Conservation (phyloP, 495 filamentous ascomycete genomes). For the Hypoxylon perforatum region DNA sequence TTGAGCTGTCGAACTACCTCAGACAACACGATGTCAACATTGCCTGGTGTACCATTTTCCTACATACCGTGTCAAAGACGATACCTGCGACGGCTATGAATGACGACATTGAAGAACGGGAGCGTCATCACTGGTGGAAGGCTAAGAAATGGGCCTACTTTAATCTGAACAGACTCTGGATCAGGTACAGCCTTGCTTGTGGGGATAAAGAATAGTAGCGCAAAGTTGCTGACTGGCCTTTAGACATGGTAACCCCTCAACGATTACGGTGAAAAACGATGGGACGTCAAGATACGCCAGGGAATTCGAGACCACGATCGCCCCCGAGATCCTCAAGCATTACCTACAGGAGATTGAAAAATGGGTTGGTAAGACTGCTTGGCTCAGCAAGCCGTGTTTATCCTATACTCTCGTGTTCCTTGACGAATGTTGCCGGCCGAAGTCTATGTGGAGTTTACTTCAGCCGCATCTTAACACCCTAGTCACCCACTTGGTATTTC, state of each 20-base stretch:
- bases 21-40: constrained; percentile 84
- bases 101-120: constrained; percentile 87
- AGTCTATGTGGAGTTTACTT: constrained; percentile 93
- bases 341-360: constrained; percentile 95
- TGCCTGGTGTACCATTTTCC: constrained; percentile 93
- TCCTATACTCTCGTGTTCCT: constrained; percentile 92
- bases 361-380: constrained; percentile 93
- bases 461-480: constrained; percentile 93
- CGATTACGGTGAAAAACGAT: constrained; percentile 70
- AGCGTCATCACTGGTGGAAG: constrained; percentile 98
- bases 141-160: constrained; percentile 99
- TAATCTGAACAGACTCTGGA: constrained; percentile 94
- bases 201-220: background rate
- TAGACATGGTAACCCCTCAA: constrained; percentile 88
- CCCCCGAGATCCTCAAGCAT: constrained; percentile 92
- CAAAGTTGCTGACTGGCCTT: constrained; percentile 39
- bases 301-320: constrained; percentile 88
- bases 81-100: constrained; percentile 80
- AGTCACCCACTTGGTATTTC: constrained; percentile 93
- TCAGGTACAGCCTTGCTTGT: constrained; percentile 68
- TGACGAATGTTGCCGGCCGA: constrained; percentile 97
- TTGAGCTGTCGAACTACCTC: constrained; percentile 83
- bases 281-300: constrained; percentile 85
- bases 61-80: constrained; percentile 86
- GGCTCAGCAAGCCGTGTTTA: constrained; percentile 93